phyloP scores from a whole-genome alignment of 306 rosid species.

The Cucurbita maxima region DNA sequence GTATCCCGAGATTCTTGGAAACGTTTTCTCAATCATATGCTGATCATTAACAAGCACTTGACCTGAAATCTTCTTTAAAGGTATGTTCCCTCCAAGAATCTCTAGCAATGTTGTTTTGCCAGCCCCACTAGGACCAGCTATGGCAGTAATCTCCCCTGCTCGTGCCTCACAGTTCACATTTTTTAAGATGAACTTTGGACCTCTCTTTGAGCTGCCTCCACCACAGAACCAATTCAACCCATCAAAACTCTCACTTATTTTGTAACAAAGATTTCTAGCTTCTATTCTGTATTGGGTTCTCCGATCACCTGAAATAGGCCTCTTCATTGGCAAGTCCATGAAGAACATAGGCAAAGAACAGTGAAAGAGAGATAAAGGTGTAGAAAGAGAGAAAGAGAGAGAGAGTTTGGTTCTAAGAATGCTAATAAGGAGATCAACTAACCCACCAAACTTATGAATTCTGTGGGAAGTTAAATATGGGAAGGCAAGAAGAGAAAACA shows the following conservation, averaged over 20 bases:
- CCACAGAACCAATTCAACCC: conserved; percentile 27
- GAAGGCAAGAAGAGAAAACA: conserved; percentile 17
- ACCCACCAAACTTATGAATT: conserved; percentile 48
- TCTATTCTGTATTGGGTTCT: conserved; percentile 34
- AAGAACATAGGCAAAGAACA: conserved; percentile 12
- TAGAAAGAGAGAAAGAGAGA: conserved; percentile 8
- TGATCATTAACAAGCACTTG: conserved; percentile 56
- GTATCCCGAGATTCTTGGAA: conserved; percentile 52
- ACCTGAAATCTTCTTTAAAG: conserved; percentile 34
- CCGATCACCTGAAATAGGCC: conserved; percentile 21
- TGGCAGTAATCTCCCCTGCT: conserved; percentile 69
- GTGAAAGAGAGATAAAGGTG: background rate
- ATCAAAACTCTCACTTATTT: conserved; percentile 38
- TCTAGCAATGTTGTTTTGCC: conserved; percentile 93
- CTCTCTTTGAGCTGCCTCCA: conserved; percentile 24
- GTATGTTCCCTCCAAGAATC: conserved; percentile 62
- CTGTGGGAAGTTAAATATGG: conserved; percentile 13
- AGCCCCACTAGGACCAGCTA: conserved; percentile 99
- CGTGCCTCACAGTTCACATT: conserved; percentile 67
- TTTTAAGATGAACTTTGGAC: conserved; percentile 46
- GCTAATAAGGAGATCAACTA: conserved; percentile 54
- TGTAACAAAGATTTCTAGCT: conserved; percentile 53
- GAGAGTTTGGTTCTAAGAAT: conserved; percentile 5
- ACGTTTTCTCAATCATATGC: conserved; percentile 33
- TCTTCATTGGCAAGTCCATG: conserved; percentile 34